A percentile compares a stretch with the other conserved stretches of the same genome.
Conservation (phyloP, 176 grass and related monocot genomes). For the Ananas comosus region DNA sequence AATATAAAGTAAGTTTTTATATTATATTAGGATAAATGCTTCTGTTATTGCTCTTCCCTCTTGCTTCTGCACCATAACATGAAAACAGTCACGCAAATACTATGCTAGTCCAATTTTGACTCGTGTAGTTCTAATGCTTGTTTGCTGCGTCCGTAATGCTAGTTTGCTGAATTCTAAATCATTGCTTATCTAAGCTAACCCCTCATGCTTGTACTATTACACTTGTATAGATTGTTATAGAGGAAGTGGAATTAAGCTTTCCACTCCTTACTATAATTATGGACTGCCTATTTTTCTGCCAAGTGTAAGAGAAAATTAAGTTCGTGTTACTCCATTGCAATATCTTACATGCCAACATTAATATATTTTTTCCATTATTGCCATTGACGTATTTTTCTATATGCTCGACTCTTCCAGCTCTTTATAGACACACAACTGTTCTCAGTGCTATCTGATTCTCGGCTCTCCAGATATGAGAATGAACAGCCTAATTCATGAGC, state of each 20-base stretch:
- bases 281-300: no score
- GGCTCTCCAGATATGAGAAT: constrained; percentile 52
- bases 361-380: background rate
- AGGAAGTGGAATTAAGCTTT: no score
- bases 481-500: constrained; percentile 20
- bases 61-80: background rate
- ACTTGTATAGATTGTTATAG: no score
- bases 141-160: background rate
- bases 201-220: no score
- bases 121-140: background rate
- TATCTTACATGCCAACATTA: background rate
- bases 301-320: no score
- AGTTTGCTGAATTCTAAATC: no score
- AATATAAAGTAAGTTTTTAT: background rate
- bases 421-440: constrained; percentile 82
- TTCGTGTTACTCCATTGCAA: background rate
- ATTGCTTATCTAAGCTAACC: no score
- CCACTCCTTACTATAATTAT: no score
- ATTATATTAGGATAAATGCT: background rate
- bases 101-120: background rate
- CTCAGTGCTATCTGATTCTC: constrained; percentile 67
- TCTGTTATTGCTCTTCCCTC: background rate
- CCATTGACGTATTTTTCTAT: constrained; percentile 5
- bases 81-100: background rate
- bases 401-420: constrained; percentile 39